Evolutionary conservation across 495 filamentous ascomycete genomes (phyloP), one percentile per base, ranked within the genome.

Genomic region (Penicillium steckii): DNA sequence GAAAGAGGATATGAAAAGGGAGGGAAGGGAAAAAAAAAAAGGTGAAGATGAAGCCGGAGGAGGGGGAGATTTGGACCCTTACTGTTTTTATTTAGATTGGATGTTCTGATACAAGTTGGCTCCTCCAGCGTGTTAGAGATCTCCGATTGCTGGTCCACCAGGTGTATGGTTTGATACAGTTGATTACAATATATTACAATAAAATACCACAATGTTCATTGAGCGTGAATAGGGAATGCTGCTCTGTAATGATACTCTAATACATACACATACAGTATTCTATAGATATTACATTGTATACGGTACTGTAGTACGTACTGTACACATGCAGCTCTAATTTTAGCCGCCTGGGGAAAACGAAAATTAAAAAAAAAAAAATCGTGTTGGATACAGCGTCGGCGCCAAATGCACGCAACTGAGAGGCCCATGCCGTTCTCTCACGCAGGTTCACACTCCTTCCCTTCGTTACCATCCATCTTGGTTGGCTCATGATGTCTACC

Each of bases 301-400:
- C 5, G 38, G 55, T 44, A 44, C 60, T 22, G 19, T 30, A n/a
- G n/a, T n/a, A n/a, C n/a, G n/a, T n/a, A n/a, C n/a, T n/a, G n/a
- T n/a, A n/a, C n/a, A 46, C 50, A 37, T 57, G 52, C 51, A 61
- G 63, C 66, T 70, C 71, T 74, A 73, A 70, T 63, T 74, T 74
- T 74, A 74, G 71, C 66, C 70, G 70, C 68, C 62, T 51, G 52
- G 53, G 57, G 55, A 57, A 17, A 37, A 15, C 26, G 10, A 10
- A 10, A 10, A n/a, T n/a, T n/a, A 27, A 10, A 27, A 10, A 27
- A 10, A 10, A 10, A 27, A 27, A 10, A 10, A 27, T 4, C 59
- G 62, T 58, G 53, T 52, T 43, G 59, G 59, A 55, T 64, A 58
- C 60, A 56, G 52, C 59, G 58, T 68, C 61, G 67, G 70, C 70